Conservation (phyloP, 441 rosid species). For the Monsonia emarginata region DNA sequence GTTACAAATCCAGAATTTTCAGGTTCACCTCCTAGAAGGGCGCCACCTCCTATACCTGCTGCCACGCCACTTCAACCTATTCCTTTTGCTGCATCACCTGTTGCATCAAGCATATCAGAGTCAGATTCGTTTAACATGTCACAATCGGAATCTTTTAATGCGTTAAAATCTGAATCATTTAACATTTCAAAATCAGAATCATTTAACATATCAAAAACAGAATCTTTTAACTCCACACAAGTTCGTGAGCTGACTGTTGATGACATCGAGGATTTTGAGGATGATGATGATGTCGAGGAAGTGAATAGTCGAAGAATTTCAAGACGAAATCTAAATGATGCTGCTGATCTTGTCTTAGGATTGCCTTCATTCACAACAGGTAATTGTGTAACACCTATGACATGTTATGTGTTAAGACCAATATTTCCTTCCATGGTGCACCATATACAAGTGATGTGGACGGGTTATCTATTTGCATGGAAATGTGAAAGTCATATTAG, state of each 20-base stretch:
- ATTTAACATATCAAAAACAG: constrained; percentile 41
- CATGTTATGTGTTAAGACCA: neutral
- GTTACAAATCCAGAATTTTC: constrained; percentile 68
- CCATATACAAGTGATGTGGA: neutral
- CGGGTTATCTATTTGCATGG: neutral
- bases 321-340: constrained; percentile 59
- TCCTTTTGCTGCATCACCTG: constrained; percentile 53
- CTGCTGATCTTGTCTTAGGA: constrained; percentile 57
- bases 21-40: constrained; percentile 89
- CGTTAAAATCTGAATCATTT: neutral
- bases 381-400: constrained; percentile 19
- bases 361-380: constrained; percentile 84
- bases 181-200: constrained; percentile 49
- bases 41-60: constrained; percentile 60
- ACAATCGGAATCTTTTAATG: neutral
- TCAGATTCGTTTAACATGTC: constrained; percentile 3
- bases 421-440: constrained; percentile 1
- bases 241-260: constrained; percentile 83
- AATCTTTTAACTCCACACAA: constrained; percentile 57
- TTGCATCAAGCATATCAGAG: constrained; percentile 29
- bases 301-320: constrained; percentile 54
- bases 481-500: neutral
- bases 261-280: constrained; percentile 95
- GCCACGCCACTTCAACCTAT: constrained; percentile 31
- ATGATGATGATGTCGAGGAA: constrained; percentile 56